phyloP scores from a whole-genome alignment of 768 basidiomycete species.

The Boletus subparvulus region DNA sequence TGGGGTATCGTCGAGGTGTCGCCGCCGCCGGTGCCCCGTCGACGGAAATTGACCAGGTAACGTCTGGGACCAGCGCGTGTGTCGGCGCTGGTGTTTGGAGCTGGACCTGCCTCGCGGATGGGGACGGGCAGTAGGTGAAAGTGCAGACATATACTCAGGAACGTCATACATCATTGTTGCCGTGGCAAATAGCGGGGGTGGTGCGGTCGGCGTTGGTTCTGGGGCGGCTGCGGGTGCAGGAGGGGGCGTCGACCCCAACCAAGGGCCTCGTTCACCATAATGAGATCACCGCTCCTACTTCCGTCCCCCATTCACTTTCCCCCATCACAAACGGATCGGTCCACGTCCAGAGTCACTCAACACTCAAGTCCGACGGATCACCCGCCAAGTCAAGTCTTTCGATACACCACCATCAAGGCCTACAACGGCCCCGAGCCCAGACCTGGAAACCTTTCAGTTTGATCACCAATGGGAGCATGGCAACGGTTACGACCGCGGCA shows the following conservation, averaged over 20 bases:
- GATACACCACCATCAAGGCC: background rate
- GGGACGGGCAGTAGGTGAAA: background rate
- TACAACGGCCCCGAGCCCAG: background rate
- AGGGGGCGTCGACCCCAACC: background rate
- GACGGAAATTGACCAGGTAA: conserved; percentile 26
- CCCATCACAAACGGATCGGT: background rate
- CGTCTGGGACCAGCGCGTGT: conserved; percentile 2
- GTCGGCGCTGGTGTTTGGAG: background rate
- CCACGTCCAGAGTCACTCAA: background rate
- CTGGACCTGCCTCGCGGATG: background rate
- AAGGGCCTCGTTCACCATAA: background rate
- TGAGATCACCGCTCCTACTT: background rate
- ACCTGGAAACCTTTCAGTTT: conserved; percentile 8
- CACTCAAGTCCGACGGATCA: background rate
- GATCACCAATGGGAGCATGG: conserved; percentile 17
- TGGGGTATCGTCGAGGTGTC: conserved; percentile 27
- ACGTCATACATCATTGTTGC: conserved; percentile 21
- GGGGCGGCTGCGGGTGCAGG: background rate
- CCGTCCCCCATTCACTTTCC: background rate
- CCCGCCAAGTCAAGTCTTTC: background rate
- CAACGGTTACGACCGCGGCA: background rate
- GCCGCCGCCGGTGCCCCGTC: conserved; percentile 6
- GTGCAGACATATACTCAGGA: background rate
- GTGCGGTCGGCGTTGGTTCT: background rate
- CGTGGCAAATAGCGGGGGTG: conserved; percentile 12